Base-by-base conservation (phyloP, 2,329 filamentous ascomycete genomes). In the Aspergillus ustus region DNA sequence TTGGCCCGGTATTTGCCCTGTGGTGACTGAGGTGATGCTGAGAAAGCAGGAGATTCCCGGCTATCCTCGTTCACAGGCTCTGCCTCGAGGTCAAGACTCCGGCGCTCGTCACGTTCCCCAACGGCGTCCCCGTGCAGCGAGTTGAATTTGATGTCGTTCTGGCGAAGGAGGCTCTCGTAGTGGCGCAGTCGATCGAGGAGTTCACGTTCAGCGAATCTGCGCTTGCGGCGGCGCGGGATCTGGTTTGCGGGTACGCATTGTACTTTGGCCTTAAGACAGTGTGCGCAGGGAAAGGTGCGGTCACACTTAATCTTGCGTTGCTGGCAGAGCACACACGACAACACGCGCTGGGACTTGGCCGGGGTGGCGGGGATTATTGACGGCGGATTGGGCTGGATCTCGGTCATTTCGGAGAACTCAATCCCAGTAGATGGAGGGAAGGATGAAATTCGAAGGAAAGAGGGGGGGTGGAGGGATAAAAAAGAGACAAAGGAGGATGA, bases 281-380 rank as follows among this genome's bases (percentile, higher is more conserved):
- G 89, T 69, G 84, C 81, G 71, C 90, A 92, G 17, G 90, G 90
- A 75, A 88, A 88, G 67, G 84, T 86, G 75, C 89, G 89, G 75
- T 92, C 87, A 75, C 90, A 92, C 62, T 88, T 88, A 46, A 92
- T 84, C 74, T 92, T 92, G 63, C 89, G 86, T 73, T 91, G 89
- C 72, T 93, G 90, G 71, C 91, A 94, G 20, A 88, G 82, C 15
- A 91, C 83, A 70, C 91, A 94, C 43, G 85, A 68, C 13, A 73
- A 63, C 2, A 67, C 60, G 15, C 72, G 67, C 22, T 50, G 37
- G 13, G 63, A 20, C 60, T 52, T 40, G 22, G 15, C 5, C 5
- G 52, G 3, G 8, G 50, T 40, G 13, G 37, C 13, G 19, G 20
- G 8, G 8, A 17, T 22, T 29, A 25, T 48, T 17, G 22, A 44